Conservation (phyloP, 352 stramenopile genomes). For the Globisporangium abappressorium region DNA sequence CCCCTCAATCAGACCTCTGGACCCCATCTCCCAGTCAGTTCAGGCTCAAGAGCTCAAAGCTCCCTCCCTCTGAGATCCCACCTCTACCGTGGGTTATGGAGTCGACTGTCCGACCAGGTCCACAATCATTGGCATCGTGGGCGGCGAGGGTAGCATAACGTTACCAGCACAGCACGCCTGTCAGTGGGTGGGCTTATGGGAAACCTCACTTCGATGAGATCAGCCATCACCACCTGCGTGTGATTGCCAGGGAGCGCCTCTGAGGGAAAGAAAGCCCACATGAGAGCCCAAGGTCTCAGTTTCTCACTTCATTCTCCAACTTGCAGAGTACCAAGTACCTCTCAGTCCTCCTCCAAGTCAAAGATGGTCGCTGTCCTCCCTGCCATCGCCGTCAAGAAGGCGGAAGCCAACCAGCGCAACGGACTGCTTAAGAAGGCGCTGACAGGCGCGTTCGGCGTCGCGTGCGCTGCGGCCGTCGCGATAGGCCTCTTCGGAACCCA, state of each 20-base stretch:
- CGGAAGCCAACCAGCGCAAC: conserved; percentile 1
- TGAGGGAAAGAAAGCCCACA: neutral
- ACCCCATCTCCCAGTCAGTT: no score
- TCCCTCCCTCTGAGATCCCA: no score
- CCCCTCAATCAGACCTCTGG: neutral
- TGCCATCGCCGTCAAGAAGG: neutral
- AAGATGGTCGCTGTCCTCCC: conserved; percentile 12
- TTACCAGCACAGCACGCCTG: no score
- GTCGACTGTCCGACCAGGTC: neutral
- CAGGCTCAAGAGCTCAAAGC: no score
- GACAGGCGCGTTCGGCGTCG: conserved; percentile 4
- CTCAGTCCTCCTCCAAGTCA: neutral
- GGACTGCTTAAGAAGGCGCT: conserved; percentile 12
- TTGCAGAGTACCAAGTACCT: neutral
- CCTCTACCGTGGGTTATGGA: no score
- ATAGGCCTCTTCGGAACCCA: conserved; percentile 25
- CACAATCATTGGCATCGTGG: neutral
- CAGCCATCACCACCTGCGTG: neutral
- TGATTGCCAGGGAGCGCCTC: neutral
- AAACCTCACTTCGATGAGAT: neutral
- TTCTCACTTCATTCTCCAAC: conserved; percentile 9
- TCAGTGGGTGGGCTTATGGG: neutral
- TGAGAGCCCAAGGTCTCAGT: neutral
- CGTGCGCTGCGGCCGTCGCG: conserved; percentile 5
- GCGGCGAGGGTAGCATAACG: no score